Evolutionary conservation across 2,329 filamentous ascomycete genomes (phyloP), one percentile per base, ranked within the genome.

Genomic region (Diaporthe destruens): DNA sequence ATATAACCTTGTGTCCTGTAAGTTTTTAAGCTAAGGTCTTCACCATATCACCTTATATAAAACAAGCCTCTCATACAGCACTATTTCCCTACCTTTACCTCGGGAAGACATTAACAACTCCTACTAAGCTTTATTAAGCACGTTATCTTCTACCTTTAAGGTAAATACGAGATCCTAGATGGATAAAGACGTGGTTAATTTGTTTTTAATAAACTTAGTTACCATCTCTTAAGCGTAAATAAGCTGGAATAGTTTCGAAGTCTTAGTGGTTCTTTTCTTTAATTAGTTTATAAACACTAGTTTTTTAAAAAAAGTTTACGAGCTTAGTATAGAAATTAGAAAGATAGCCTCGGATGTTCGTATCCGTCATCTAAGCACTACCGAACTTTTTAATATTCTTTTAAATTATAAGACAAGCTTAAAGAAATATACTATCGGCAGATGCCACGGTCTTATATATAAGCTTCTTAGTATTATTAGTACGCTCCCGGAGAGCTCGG

Each of bases 81-180:
- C 53, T 36, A 8, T 66, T 66, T 18, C 63, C 70, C 12, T 51
- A 32, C 16, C 23, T 29, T 14, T 53, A 55, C 53, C 42, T 32
- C 12, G 32, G 34, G 23, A 56, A 65, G 34, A 73, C 29, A 14
- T 73, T 57, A 2, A 73, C 57, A 7, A 73, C 68, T 11, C 71
- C 71, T 18, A 59, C 67, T 2, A 57, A 73, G 59, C 68, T 39
- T n/a, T 34, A 49, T n/a, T 71, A 9, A 75, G 25, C 0, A 34
- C 23, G 47, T 80, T 77, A 0, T 80, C 77, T 0, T 72, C 68
- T 7, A 65, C 57, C 2, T 71, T 20, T 0, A 79, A 73, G 2
- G 81, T 76, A 63, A 81, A 81, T 0, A 79, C 78, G 18, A 82
- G 56, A 49, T 82, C 81, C 81, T 80, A 82, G 3, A 82, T 74